phyloP scores from a whole-genome alignment of 768 basidiomycete genomes.

The Pleurotus tuber-regium region DNA sequence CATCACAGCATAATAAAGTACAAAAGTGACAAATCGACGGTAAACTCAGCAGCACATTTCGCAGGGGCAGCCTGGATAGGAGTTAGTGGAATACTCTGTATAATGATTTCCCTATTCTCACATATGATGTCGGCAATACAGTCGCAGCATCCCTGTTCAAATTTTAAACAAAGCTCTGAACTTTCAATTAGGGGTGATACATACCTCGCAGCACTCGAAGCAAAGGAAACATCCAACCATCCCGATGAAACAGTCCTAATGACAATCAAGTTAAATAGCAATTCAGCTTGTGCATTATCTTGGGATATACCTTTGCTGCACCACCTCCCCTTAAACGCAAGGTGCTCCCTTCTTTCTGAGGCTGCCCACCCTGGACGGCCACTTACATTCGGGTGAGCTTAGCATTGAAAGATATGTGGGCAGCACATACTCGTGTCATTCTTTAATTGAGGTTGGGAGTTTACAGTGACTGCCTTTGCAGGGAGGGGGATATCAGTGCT shows the following conservation, averaged over 20 bases:
- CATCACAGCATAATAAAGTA: no score
- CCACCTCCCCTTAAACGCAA: slow-evolving; percentile 70
- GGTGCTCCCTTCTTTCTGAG: slow-evolving; percentile 42
- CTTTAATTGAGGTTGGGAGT: slow-evolving; percentile 57
- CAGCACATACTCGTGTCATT: slow-evolving; percentile 58
- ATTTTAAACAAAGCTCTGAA: no score
- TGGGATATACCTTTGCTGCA: slow-evolving; percentile 65
- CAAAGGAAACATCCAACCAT: slow-evolving; percentile 67
- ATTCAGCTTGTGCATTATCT: no score
- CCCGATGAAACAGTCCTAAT: slow-evolving; percentile 66
- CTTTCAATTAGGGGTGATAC: no score
- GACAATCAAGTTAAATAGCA: background rate
- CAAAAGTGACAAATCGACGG: no score
- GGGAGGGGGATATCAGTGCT: slow-evolving; percentile 13
- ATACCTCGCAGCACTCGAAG: slow-evolving; percentile 75
- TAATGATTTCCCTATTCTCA: slow-evolving; percentile 29
- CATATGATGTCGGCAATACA: slow-evolving; percentile 70
- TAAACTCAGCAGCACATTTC: slow-evolving; percentile 71
- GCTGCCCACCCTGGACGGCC: slow-evolving; percentile 17
- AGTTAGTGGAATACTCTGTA: background rate
- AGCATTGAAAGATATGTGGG: slow-evolving; percentile 18
- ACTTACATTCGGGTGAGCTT: slow-evolving; percentile 22
- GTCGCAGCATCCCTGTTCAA: slow-evolving; percentile 62
- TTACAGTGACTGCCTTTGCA: slow-evolving; percentile 24
- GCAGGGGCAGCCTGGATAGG: slow-evolving; percentile 65